Base-by-base conservation (phyloP, 169 alveolate genomes). In the Plasmodium yoelii region DNA sequence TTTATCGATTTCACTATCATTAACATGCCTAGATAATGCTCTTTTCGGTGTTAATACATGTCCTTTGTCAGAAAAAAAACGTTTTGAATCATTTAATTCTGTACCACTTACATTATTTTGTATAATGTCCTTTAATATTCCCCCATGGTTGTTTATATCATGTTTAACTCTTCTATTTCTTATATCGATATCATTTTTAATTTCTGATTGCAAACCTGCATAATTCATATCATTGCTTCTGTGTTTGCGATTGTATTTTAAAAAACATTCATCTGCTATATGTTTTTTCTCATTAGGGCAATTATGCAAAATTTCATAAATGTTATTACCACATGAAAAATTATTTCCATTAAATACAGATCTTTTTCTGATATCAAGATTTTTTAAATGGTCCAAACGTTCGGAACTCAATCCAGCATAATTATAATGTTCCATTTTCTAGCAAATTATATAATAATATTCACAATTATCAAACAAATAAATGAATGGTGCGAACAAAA, bases 321-420 rank as follows among this genome's bases (percentile, higher is more conserved):
- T 80, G 61, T 55, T 65, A 46, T 80, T 80, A 56, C 71, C 80
- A 69, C 19, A 65, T 15, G 80, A 64, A 69, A 80, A 80, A 44
- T 15, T 51, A 10, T 60, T 28, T 19, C 77, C 80, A 47, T 65
- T 64, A 57, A 42, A 80, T 4, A 53, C 61, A 10, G 73, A 60
- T 39, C 26, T 80, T 67, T 61, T 67, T 55, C 90, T 42, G 13
- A 65, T 64, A 69, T 80, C 90, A 24, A 65, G 46, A 56, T 80
- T 55, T 28, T 70, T 68, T 26, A 80, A 59, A 59, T 46, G 19
- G 12, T 68, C 90, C 64, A 80, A 51, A 57, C 90, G 90, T 55
- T 80, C 90, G 39, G 90, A 80, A 57, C 82, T 65, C 26, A 80
- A 18, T 46, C 90, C 90, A 53, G 90, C 90, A 65, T 80, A 80